phyloP scores from a whole-genome alignment of 192 early-diverging fungal genomes.

The Funneliformis geosporum region DNA sequence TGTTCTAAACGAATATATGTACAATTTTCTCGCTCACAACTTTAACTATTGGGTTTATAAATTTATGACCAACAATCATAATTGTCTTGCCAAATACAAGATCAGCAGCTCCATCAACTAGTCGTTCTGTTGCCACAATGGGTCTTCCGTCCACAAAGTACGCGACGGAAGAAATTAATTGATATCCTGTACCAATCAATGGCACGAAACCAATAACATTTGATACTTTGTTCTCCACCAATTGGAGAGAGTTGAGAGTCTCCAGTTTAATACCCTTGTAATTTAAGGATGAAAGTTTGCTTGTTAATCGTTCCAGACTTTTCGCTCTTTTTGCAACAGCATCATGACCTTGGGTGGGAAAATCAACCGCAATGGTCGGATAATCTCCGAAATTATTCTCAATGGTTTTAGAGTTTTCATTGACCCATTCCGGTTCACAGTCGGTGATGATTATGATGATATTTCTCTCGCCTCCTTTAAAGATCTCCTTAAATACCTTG shows the following conservation, averaged over 20 bases:
- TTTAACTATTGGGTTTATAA: no score
- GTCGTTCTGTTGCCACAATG: background rate
- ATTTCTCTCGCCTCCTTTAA: conserved; percentile 20
- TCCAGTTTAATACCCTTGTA: background rate
- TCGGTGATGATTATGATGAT: conserved; percentile 33
- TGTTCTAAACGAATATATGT: no score
- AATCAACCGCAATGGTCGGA: conserved; percentile 24
- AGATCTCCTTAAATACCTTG: conserved; percentile 32
- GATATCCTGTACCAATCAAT: background rate
- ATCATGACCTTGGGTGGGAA: conserved; percentile 4
- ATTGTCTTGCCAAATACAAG: no score
- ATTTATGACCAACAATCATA: no score
- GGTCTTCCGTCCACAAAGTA: background rate
- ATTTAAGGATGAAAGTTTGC: no score
- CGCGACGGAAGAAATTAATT: conserved; percentile 1
- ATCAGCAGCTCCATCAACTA: background rate
- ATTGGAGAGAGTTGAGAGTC: background rate
- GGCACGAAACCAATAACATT: background rate
- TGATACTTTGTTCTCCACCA: background rate
- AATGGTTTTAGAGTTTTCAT: conserved; percentile 12
- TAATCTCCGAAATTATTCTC: conserved; percentile 25
- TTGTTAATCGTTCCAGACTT: no score
- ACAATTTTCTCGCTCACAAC: no score
- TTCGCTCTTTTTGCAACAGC: background rate
- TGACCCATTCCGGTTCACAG: conserved; percentile 24